Base-by-base conservation (phyloP, 768 basidiomycete genomes). In the Rhizopogon vesiculosus region DNA sequence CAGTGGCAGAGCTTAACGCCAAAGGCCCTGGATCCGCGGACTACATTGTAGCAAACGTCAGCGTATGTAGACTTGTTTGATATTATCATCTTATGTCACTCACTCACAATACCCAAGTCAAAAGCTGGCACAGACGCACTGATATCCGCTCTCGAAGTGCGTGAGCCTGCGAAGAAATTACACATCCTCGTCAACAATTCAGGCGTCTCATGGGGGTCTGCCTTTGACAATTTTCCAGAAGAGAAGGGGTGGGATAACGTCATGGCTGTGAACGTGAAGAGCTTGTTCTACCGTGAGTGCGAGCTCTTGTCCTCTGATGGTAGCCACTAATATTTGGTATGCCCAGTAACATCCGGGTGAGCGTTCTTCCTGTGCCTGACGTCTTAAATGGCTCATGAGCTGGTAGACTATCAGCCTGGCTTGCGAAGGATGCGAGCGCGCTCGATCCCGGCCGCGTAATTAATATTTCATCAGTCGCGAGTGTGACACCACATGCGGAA, bases 161-260 rank as follows among this genome's bases (percentile, higher is more conserved):
- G 80, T 51, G 90, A 91, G 67, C 67, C 61, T 12, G 55, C 64
- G 35, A 70, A 66, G 56, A 90, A 86, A 59, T 75, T 95, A 0
- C 87, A 94, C 61, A 85, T 93, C 51, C 80, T 94, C 6, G 81
- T 93, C 43, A 93, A 91, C 69, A 93, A 92, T 69, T 87, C 87
- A 8, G 91, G 91, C 7, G 83, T 82, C 28, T 78, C 87, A 16
- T 92, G 90, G 91, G 90, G 88, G 16, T 83, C 85, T 7, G 77
- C 83, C 0, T 89, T 78, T 66, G 73, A 80, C 9, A 77, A 85
- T 60, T 82, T 89, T 58, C 89, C 90, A 0, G 91, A 93, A 69
- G 83, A 83, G 61, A 85, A 84, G 60, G 91, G 92, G 1, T 93
- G 92, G 92, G 91, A 93, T 60, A 85, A 86, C 38, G 76, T 93